Evolutionary conservation across 2,329 filamentous ascomycete genomes (phyloP).

Genomic region (Colletotrichum cordylinicola): DNA sequence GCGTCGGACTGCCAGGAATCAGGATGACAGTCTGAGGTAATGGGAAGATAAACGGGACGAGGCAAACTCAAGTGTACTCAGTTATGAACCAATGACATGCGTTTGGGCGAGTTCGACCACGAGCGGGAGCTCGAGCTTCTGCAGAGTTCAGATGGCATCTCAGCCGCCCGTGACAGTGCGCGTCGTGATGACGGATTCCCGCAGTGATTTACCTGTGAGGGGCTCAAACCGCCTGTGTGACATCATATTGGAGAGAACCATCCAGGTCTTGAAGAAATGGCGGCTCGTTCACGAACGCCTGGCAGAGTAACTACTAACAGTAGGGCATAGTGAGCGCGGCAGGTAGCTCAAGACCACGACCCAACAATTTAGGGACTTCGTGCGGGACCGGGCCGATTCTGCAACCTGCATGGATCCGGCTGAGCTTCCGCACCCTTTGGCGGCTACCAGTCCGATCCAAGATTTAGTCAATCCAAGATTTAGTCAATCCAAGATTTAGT

Average conservation of each 20-base stretch:
- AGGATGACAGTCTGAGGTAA: background rate
- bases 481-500: background rate
- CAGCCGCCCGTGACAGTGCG: background rate
- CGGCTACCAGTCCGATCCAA: background rate
- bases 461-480: background rate
- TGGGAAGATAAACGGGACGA: constrained; percentile 15
- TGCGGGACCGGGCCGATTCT: background rate
- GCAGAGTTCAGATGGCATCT: constrained; percentile 7
- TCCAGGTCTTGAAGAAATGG: background rate
- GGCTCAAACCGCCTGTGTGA: background rate
- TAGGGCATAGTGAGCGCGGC: background rate
- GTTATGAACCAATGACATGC: constrained; percentile 11
- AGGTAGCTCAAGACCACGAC: background rate
- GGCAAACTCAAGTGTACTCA: constrained; percentile 16
- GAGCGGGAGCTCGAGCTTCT: background rate
- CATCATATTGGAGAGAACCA: background rate
- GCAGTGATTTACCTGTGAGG: background rate
- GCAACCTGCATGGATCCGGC: background rate
- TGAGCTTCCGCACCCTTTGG: background rate
- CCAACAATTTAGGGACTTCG: background rate
- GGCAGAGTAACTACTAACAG: background rate
- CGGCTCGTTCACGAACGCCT: background rate
- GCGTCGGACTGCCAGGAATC: background rate
- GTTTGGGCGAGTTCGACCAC: background rate
- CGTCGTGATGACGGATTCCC: background rate